phyloP scores from a whole-genome alignment of 345 rosid species.

The Heritiera littoralis region DNA sequence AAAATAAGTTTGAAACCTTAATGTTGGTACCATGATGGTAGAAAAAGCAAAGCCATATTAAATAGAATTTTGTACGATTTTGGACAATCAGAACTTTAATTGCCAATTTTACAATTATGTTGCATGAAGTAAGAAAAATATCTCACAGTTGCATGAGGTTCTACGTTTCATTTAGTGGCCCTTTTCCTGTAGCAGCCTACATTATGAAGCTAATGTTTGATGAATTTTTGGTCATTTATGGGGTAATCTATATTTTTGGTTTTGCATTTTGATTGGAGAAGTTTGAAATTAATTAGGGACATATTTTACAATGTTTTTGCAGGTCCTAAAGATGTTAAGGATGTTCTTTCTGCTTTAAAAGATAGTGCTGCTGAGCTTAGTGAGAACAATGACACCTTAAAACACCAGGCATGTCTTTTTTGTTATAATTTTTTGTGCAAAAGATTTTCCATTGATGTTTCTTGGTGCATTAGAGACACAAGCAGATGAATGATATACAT shows the following conservation, averaged over 20 bases:
- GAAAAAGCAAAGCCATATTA: background rate
- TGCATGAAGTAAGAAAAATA: background rate
- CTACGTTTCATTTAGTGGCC: background rate
- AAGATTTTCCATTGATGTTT: slow-evolving; percentile 24
- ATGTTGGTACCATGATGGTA: background rate
- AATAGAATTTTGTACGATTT: background rate
- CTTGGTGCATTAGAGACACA: background rate
- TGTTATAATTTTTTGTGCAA: slow-evolving; percentile 7
- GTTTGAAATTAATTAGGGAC: background rate
- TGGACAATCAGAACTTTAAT: background rate
- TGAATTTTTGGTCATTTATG: slow-evolving; percentile 2
- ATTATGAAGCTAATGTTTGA: background rate
- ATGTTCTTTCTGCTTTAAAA: slow-evolving; percentile 62
- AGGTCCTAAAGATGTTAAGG: slow-evolving; percentile 82
- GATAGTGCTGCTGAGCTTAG: slow-evolving; percentile 63
- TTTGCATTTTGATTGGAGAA: background rate
- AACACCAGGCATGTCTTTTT: slow-evolving; percentile 64
- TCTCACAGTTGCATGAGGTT: background rate
- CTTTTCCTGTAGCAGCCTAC: background rate
- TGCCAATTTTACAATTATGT: background rate
- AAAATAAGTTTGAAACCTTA: background rate
- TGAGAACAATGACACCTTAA: slow-evolving; percentile 53
- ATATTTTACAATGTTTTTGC: slow-evolving; percentile 27
- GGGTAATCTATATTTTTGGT: slow-evolving; percentile 4
- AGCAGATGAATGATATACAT: background rate